Evolutionary conservation across 2,329 filamentous ascomycete species (phyloP).

Genomic region (Pyricularia pennisetigena): DNA sequence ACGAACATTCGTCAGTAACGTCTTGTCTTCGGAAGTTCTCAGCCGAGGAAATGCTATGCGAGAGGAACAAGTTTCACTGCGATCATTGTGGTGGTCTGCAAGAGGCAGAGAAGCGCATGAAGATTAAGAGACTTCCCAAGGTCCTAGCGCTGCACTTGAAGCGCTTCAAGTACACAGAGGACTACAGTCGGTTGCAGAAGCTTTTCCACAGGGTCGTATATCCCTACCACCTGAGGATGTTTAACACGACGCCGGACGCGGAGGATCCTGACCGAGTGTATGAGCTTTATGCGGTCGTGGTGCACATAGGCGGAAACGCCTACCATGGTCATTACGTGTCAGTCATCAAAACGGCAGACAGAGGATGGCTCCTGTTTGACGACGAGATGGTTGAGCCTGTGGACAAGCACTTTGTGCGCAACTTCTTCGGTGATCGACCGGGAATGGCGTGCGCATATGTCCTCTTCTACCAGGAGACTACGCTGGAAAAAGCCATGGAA

Average conservation of each 20-base stretch:
- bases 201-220: slow-evolving; percentile 96
- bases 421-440: slow-evolving; percentile 91
- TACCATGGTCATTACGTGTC: slow-evolving; percentile 98
- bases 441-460: slow-evolving; percentile 94
- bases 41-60: slow-evolving; percentile 95
- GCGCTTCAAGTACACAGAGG: slow-evolving; percentile 96
- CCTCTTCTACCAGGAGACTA: slow-evolving; percentile 92
- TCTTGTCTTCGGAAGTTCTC: slow-evolving; percentile 94
- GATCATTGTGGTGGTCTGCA: slow-evolving; percentile 94
- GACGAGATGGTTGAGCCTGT: slow-evolving; percentile 98
- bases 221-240: slow-evolving; percentile 89
- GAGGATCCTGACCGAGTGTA: slow-evolving; percentile 90
- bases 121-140: slow-evolving; percentile 88
- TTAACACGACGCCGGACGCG: slow-evolving; percentile 94
- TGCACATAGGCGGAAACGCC: slow-evolving; percentile 92
- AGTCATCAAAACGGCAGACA: slow-evolving; percentile 93
- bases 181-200: slow-evolving; percentile 87
- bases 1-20: slow-evolving; percentile 92
- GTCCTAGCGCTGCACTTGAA: slow-evolving; percentile 90
- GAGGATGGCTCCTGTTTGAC: slow-evolving; percentile 93
- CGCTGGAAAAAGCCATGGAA: slow-evolving; percentile 54
- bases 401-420: slow-evolving; percentile 89
- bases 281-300: slow-evolving; percentile 92
- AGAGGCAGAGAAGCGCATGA: slow-evolving; percentile 98
- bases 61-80: slow-evolving; percentile 98